Percentiles rank a stretch among this genome's conserved stretches.
Conservation (phyloP, 345 rosid species). For the Eucalyptus regnans region DNA sequence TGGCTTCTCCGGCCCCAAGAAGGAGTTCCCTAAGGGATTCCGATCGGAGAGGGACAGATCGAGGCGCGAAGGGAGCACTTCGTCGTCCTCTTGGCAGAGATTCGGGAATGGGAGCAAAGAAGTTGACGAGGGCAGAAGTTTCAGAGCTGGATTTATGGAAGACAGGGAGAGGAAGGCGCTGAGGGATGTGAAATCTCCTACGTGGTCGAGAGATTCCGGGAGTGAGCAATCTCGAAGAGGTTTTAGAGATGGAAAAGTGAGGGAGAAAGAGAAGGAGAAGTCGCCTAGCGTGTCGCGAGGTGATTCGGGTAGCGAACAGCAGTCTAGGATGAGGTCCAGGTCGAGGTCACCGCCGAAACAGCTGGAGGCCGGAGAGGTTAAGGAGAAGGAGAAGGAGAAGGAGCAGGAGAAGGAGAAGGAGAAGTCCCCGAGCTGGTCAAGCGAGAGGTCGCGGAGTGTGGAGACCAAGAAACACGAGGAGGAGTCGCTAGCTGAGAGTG, state of each 20-base stretch:
- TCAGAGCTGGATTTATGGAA: constrained; percentile 2
- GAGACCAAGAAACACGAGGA: constrained; percentile 31
- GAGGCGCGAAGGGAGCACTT: constrained; percentile 54
- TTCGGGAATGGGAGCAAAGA: constrained; percentile 34
- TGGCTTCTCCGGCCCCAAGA: constrained; percentile 55
- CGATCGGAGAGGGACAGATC: constrained; percentile 84
- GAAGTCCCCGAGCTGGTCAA: constrained; percentile 4
- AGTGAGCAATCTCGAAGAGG: constrained; percentile 52
- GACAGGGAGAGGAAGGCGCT: constrained; percentile 15
- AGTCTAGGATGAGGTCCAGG: neutral
- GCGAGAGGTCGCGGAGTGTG: constrained; percentile 33
- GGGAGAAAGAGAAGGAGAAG: constrained; percentile 18
- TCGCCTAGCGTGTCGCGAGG: constrained; percentile 6
- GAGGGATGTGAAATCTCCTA: constrained; percentile 40
- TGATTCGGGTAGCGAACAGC: constrained; percentile 1
- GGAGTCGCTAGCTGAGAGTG: constrained; percentile 22
- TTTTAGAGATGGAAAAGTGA: constrained; percentile 17
- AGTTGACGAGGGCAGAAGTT: constrained; percentile 19
- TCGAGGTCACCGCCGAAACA: neutral
- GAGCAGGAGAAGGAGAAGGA: constrained; percentile 3
- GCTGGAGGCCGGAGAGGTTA: constrained; percentile 1
- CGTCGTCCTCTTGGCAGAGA: constrained; percentile 85
- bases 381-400: constrained; percentile 1
- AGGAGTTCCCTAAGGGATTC: constrained; percentile 76
- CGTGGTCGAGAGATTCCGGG: constrained; percentile 85